Conservation (phyloP, 352 stramenopile genomes). For the Phytophthora crassamura region DNA sequence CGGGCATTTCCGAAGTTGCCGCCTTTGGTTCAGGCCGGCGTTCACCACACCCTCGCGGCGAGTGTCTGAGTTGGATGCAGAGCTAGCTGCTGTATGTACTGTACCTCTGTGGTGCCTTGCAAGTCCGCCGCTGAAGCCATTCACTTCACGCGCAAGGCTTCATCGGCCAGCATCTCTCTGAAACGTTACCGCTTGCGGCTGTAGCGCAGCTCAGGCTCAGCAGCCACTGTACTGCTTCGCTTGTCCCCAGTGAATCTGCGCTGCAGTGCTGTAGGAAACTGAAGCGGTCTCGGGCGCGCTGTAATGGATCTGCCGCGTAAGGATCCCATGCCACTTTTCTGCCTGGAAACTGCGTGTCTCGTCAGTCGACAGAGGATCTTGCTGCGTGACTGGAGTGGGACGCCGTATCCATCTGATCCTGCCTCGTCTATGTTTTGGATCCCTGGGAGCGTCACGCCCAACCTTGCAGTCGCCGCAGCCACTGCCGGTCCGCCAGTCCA, state of each 20-base stretch:
- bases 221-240: conserved; percentile 9
- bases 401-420: conserved; percentile 23
- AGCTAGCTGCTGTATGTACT: too few species aligned
- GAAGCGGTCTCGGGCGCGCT: too few species aligned
- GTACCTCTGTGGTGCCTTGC: too few species aligned
- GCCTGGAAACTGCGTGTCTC: conserved; percentile 19
- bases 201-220: background rate
- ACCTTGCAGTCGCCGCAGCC: too few species aligned
- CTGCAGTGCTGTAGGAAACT: background rate
- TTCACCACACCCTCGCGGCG: too few species aligned
- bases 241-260: too few species aligned
- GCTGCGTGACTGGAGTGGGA: conserved; percentile 22
- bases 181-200: background rate
- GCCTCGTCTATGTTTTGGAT: conserved; percentile 2
- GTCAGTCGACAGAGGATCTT: conserved; percentile 3
- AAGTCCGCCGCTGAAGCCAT: background rate
- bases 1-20: too few species aligned
- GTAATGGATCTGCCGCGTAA: too few species aligned
- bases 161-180: conserved; percentile 3
- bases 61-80: too few species aligned
- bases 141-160: background rate
- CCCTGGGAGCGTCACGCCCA: background rate
- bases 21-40: too few species aligned
- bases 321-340: conserved; percentile 14
- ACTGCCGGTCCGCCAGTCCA: too few species aligned